Evolutionary conservation across 2,329 filamentous ascomycete species (phyloP), one percentile per base, ranked within the genome.

Genomic region (Cladophialophora yegresii): DNA sequence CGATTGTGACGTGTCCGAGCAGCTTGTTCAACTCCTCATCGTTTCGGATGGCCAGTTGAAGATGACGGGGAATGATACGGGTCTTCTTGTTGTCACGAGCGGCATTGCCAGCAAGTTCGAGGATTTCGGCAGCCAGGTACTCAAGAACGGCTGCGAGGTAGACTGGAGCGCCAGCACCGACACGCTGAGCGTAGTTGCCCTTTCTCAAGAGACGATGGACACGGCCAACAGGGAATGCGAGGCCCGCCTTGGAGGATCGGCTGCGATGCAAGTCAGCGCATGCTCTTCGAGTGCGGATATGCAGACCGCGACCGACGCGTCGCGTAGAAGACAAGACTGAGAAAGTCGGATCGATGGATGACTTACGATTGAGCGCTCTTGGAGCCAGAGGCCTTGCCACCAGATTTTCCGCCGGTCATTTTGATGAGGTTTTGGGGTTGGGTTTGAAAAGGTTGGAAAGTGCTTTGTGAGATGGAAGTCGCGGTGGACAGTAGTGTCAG

Each of bases 21-120:
- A 96, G 89, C 87, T 96, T 98, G 90, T 98, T 97, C 90, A 98
- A 81, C 83, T 99, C 95, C 87, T 98, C 93, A 81, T 98, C 93
- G 84, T 97, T 97, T 77, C 95, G 89, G 85, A 99, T 99, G 82
- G 95, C 95, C 74, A 99, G 92, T 85, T 99, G 95, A 54, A 99
- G 88, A 82, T 99, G 95, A 82, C 95, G 92, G 71, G 95, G 95
- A 68, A 98, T 99, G 84, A 99, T 99, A 90, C 95, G 93, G 71
- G 93, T 99, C 90, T 98, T 98, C 91, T 99, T 99, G 89, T 98
- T 97, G 84, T 99, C 95, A 75, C 95, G 93, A 70, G 95, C 95
- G 75, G 95, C 95, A 81, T 99, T 99, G 75, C 95, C 95, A 80
- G 95, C 95, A 83, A 99, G 84, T 84, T 99, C 95, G 77, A 99